Evolutionary conservation across 768 basidiomycete genomes (phyloP).

Genomic region (Boletus bicolor): DNA sequence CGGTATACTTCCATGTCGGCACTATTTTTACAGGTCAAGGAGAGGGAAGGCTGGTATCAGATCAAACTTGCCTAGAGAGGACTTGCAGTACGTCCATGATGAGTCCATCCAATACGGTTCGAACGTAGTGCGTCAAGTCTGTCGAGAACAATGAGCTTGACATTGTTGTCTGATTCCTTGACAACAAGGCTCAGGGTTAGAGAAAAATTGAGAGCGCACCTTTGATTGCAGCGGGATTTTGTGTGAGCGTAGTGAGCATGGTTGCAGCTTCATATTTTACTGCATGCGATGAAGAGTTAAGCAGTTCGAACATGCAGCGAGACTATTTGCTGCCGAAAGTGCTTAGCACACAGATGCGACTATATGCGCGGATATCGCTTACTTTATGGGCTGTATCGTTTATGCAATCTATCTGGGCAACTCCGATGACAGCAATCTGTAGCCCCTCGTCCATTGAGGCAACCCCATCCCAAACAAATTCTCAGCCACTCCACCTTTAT

Average conservation of each 20-base stretch:
- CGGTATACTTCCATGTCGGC: conserved; percentile 95
- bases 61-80: conserved; percentile 59
- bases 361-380: conserved; percentile 28
- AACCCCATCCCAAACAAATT: conserved; percentile 80
- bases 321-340: conserved; percentile 43
- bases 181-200: no score
- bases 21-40: conserved; percentile 36
- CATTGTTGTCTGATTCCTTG: conserved; percentile 99
- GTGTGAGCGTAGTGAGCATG: conserved; percentile 88
- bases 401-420: conserved; percentile 87
- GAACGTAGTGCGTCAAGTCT: conserved; percentile 78
- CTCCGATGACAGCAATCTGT: conserved; percentile 95
- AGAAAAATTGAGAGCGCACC: no score
- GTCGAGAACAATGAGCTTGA: conserved; percentile 95
- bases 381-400: conserved; percentile 80
- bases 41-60: not conserved
- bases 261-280: conserved; percentile 98
- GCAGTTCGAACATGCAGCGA: conserved; percentile 87
- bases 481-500: conserved; percentile 90
- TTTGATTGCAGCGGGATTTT: no score
- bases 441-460: conserved; percentile 82
- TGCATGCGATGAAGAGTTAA: conserved; percentile 85
- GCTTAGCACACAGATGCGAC: conserved; percentile 8
- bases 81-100: conserved; percentile 97
- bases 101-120: conserved; percentile 81